A percentile compares a stretch with the other conserved stretches of the same genome.
Conservation (phyloP, 139 green algal genomes). For the Chlamydomonas schloesseri region DNA sequence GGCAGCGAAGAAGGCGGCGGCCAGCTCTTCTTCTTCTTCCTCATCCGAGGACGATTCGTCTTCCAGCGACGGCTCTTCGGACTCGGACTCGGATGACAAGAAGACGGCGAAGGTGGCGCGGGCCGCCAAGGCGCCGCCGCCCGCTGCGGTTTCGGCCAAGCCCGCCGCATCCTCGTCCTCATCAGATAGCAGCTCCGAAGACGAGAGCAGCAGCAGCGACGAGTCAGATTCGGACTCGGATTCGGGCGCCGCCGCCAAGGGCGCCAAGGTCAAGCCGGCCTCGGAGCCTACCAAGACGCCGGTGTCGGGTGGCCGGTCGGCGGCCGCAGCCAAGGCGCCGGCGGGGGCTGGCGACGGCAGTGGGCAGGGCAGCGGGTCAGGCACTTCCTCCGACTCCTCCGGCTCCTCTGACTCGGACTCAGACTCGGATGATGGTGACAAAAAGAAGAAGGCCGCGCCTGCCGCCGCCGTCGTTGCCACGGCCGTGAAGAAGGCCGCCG, state of each 20-base stretch:
- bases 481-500: neutral
- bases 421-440: neutral
- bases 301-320: neutral
- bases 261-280: neutral
- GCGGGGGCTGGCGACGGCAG: neutral
- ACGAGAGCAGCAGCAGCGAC: neutral
- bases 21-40: neutral
- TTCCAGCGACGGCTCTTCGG: no score
- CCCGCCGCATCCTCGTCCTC: neutral
- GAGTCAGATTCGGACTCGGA: neutral
- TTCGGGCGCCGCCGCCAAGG: no score
- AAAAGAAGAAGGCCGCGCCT: neutral
- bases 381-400: neutral
- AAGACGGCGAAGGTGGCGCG: neutral
- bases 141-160: neutral
- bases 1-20: neutral
- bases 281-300: slow-evolving; percentile 12
- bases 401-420: neutral
- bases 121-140: neutral
- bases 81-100: no score
- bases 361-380: neutral
- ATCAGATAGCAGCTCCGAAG: neutral
- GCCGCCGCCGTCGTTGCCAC: neutral
- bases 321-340: no score
- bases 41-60: slow-evolving; percentile 2